Evolutionary conservation across 2,329 filamentous ascomycete genomes (phyloP).

Genomic region (Teratosphaeriaceae sp.): DNA sequence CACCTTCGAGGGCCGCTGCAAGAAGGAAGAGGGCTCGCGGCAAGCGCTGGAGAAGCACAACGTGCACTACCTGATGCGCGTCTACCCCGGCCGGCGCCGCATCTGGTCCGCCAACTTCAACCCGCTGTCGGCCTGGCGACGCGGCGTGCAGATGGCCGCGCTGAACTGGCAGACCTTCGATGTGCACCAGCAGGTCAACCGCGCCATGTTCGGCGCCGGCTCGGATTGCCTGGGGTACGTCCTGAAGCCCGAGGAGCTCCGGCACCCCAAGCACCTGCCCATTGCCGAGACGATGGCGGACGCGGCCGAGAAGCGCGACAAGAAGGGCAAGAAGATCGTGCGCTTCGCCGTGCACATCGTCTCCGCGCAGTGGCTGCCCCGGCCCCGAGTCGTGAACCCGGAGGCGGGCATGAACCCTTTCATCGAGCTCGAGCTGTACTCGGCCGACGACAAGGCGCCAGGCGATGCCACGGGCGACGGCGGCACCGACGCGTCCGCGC

Average conservation of each 20-base stretch:
- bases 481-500: slow-evolving; percentile 57
- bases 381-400: slow-evolving; percentile 64
- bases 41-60: slow-evolving; percentile 81
- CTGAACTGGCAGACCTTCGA: slow-evolving; percentile 99
- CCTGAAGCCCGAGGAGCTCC: slow-evolving; percentile 80
- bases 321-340: slow-evolving; percentile 73
- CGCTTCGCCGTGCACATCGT: slow-evolving; percentile 82
- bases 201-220: slow-evolving; percentile 93
- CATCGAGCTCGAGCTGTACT: slow-evolving; percentile 89
- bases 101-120: slow-evolving; percentile 91
- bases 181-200: slow-evolving; percentile 89
- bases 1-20: slow-evolving; percentile 74
- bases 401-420: slow-evolving; percentile 83
- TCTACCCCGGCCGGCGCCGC: slow-evolving; percentile 80
- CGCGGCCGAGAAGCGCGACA: slow-evolving; percentile 46
- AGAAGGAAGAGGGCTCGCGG: slow-evolving; percentile 59
- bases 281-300: slow-evolving; percentile 46
- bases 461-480: slow-evolving; percentile 61
- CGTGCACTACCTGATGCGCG: slow-evolving; percentile 82
- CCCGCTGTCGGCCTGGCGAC: slow-evolving; percentile 86
- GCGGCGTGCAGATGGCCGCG: slow-evolving; percentile 95
- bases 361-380: slow-evolving; percentile 90
- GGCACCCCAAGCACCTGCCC: slow-evolving; percentile 55
- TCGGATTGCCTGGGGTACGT: slow-evolving; percentile 86
- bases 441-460: slow-evolving; percentile 84